Base-by-base conservation (phyloP, 768 basidiomycete species). In the Termitomyces sp. region DNA sequence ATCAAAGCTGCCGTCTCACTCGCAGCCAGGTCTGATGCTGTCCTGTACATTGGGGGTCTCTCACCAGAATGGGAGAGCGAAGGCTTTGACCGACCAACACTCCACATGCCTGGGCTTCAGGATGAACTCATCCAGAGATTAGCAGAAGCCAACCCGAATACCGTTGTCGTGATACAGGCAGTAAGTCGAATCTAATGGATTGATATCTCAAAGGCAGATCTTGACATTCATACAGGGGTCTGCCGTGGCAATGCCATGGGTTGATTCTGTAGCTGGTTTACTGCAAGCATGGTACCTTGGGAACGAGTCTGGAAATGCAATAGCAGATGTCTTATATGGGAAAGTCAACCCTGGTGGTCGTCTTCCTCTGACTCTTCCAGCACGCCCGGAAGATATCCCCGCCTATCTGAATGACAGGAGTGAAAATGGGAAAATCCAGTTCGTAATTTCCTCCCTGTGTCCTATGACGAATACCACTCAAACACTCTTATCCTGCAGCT, bases 1-100 rank as follows among this genome's bases (percentile, higher is more conserved):
- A 81, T 89, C 28, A 67, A 74, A 41, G 75, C 77, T 14, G 86
- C 87, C 0, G 82, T 81, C 9, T 64, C 70, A 14, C 68, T 87
- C 19, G 87, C 87, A 1, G 67, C 71, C 5, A 63, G 73, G 4
- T 76, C 73, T 17, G 85, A 87, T 66, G 76, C 76, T 42, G 86
- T 83, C 47, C 69, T 85, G 61, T 73, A 82, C 61, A 73, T 86
- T 57, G 80, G 71, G 11, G 87, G 87, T 5, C 72, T 87, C 21
- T 82, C 82, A 31, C 80, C 82, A 0, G 85, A 90, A 68, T 89
- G 84, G 83, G 87, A 90, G 70, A 83, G 81, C 58, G 88, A 89
- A 68, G 85, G 86, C 8, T 88, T 86, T 62, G 88, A 90, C 62
- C 73, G 88, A 37, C 81, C 81, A 12, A 76, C 80, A 1, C 71